A percentile compares a stretch with the other conserved stretches of the same genome.
phyloP scores from a whole-genome alignment of 768 basidiomycete genomes.

The Tricholoma terreum region DNA sequence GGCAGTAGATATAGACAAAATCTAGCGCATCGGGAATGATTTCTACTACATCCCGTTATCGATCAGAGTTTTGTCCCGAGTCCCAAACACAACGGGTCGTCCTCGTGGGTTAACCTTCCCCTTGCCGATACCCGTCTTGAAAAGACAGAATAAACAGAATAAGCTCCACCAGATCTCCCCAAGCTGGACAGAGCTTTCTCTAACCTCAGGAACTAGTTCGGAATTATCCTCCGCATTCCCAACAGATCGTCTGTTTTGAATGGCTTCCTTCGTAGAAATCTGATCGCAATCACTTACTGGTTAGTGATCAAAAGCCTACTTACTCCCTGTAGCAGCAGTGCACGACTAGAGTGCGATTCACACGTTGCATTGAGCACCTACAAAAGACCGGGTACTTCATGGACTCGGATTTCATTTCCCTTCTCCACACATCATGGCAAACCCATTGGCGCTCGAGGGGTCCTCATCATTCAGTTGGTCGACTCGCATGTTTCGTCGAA shows the following conservation, averaged over 20 bases:
- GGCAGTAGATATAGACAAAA: background rate
- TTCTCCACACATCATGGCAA: background rate
- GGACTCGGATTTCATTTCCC: background rate
- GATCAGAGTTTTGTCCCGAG: background rate
- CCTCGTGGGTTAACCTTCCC: background rate
- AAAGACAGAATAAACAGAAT: background rate
- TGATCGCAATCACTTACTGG: background rate
- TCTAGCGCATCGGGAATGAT: too few relatives aligned
- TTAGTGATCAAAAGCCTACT: conserved; percentile 1
- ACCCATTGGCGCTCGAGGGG: background rate
- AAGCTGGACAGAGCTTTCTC: background rate
- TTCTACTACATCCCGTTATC: background rate
- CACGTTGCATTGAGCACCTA: background rate
- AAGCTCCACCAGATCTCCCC: background rate
- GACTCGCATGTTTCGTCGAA: background rate
- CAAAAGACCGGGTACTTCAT: background rate
- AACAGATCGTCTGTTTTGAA: background rate
- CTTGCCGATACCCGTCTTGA: background rate
- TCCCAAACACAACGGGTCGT: background rate
- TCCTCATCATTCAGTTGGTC: background rate
- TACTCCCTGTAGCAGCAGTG: conserved; percentile 1
- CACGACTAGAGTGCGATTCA: background rate
- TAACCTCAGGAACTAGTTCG: background rate
- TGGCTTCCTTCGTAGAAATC: background rate
- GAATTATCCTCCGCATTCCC: background rate